Conservation (phyloP, 2,329 filamentous ascomycete genomes). For the Fusarium pseudocircinatum region DNA sequence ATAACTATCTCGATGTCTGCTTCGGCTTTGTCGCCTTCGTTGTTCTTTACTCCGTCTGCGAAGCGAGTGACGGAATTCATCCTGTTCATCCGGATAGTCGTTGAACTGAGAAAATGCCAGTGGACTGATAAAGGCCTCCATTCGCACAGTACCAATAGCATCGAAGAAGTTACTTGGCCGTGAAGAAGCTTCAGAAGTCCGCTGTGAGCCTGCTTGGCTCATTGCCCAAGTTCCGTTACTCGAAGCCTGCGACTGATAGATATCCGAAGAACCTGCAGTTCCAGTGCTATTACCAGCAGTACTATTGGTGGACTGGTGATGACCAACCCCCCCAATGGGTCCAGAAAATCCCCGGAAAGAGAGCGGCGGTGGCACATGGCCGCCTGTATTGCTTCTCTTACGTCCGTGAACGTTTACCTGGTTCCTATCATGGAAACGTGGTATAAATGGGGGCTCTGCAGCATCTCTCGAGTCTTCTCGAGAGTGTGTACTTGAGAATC, state of each 20-base stretch:
- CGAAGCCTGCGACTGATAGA: slow-evolving; percentile 65
- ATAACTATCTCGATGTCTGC: slow-evolving; percentile 63
- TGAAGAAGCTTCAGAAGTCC: slow-evolving; percentile 67
- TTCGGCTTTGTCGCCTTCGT: slow-evolving; percentile 63
- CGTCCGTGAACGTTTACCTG: slow-evolving; percentile 71
- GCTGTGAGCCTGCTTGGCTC: slow-evolving; percentile 57
- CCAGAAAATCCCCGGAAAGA: slow-evolving; percentile 84
- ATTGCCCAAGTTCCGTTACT: slow-evolving; percentile 56
- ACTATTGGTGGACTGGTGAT: slow-evolving; percentile 63
- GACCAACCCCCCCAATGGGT: slow-evolving; percentile 53
- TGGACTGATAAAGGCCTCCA: slow-evolving; percentile 93
- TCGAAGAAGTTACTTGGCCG: slow-evolving; percentile 77
- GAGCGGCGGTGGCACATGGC: slow-evolving; percentile 73
- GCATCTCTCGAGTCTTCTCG: slow-evolving; percentile 65
- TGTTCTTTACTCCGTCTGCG: slow-evolving; percentile 66
- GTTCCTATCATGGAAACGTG: slow-evolving; percentile 71
- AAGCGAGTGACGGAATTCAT: slow-evolving; percentile 59
- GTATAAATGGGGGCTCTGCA: slow-evolving; percentile 77
- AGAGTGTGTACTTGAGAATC: slow-evolving; percentile 49
- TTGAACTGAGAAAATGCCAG: slow-evolving; percentile 60
- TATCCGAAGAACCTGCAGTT: slow-evolving; percentile 69
- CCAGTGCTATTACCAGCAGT: slow-evolving; percentile 66
- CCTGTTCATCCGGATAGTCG: slow-evolving; percentile 59
- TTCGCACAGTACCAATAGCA: slow-evolving; percentile 88
- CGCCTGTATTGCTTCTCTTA: slow-evolving; percentile 89